Evolutionary conservation across 257 asterid species (phyloP).

Genomic region (Paulownia fortunei): DNA sequence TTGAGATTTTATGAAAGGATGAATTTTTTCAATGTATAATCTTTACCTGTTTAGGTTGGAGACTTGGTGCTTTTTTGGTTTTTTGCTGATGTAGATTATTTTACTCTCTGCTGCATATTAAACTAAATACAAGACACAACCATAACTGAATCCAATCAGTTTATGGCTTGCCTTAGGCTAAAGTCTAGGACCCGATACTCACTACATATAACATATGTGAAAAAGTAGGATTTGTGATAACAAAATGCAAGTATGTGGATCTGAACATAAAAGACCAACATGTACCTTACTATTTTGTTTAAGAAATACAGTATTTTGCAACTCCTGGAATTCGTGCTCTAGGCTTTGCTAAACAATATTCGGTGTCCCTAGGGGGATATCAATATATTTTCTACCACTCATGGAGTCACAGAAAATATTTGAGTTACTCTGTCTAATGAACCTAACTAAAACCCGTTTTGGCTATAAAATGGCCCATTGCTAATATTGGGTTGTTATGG

Average conservation of each 20-base stretch:
- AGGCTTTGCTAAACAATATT: background rate
- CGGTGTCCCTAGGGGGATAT: background rate
- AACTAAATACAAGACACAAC: background rate
- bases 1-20: background rate
- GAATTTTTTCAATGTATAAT: background rate
- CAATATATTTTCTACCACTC: background rate
- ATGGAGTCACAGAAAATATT: conserved; percentile 14
- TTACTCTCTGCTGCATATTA: conserved; percentile 18
- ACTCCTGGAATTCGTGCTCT: background rate
- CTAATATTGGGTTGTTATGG: background rate
- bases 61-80: background rate
- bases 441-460: background rate
- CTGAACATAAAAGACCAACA: background rate
- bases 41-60: background rate
- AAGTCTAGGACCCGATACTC: background rate
- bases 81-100: background rate
- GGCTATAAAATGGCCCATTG: background rate
- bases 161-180: background rate
- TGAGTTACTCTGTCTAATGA: conserved; percentile 17
- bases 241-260: background rate
- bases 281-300: background rate
- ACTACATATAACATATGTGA: background rate
- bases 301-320: background rate
- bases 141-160: background rate
- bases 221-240: background rate